Base-by-base conservation (phyloP, 1,284 basidiomycete genomes). In the Pascua guehoae region DNA sequence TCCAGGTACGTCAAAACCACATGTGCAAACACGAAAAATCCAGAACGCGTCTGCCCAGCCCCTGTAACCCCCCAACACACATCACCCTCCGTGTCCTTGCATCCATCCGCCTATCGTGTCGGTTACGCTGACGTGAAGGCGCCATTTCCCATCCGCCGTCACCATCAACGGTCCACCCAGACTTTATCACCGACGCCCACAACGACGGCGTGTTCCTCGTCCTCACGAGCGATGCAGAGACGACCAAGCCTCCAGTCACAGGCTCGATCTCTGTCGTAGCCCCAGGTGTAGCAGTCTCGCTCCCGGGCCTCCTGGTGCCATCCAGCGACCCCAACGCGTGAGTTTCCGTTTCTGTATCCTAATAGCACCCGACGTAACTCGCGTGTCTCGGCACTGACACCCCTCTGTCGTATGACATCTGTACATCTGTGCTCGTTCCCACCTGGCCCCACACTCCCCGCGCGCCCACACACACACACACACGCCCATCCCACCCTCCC, bases 171-270 rank as follows among this genome's bases (percentile, higher is more conserved):
- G 60, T 74, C 16, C 74, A 76, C 57, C 74, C 74, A 12, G 53
- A 49, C 16, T 69, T 49, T 59, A 60, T 76, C 51, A 65, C 69
- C 47, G 74, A 76, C 53, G 69, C 69, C 1, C 74, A 75, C 50
- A 62, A 62, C 11, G 66, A 66, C 54, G 57, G 49, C 17, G 4
- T 17, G 11, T 41, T 37, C 37, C 42, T 58, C 18, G 15, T n/a
- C 15, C 42, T 56, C n/a, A 39, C 39, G 17, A 17, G 37, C 0
- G 47, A 46, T 12, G 56, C 50, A 4, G 17, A 18, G 11, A 45
- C 41, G 15, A 50, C 45, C 36, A 32, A 18, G 18, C 61, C 61
- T 3, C 46, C 46, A 5, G 51, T 59, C 2, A 42, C 47, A 1
- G 61, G 51, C 7, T 18, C 49, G 15, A 49, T 62, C 14, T 17